Evolutionary conservation across 2,329 filamentous ascomycete species (phyloP), one percentile per base, ranked within the genome.

Genomic region (Periconia macrospinosa): DNA sequence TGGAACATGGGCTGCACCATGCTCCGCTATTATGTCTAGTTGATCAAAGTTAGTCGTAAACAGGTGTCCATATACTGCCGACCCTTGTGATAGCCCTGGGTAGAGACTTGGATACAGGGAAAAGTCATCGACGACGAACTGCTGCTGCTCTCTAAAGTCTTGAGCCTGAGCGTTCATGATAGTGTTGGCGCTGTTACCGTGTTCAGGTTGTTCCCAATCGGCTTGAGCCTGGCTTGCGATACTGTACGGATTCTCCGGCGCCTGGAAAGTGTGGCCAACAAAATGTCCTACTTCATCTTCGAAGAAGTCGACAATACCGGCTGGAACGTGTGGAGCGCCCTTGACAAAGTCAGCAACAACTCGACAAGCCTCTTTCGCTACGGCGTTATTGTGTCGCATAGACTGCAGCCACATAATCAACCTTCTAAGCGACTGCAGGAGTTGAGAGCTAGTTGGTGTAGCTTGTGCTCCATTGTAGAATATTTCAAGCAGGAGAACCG

Each of bases 401-500:
- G 50, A 51, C 6, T 55, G 49, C 2, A 76, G 59, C 71, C 71
- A 75, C 10, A 53, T 43, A 8, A 70, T 53, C 9, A 70, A 60
- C 45, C 69, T 73, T 18, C 64, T 62, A 3, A 68, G 52, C 33
- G 56, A 37, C 33, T 49, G 11, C 61, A 49, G 2, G 50, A 41
- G 6, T 72, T 52, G 33, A 37, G 33, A 3, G 64, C 56, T 10
- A 65, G 58, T 14, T 57, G 57, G 20, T 63, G 52, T 2, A 56
- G 49, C 47, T 68, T 54, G 52, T 72, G 69, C 6, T 54, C 52
- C 6, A 55, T 46, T 2, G 60, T 67, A 66, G 1, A 67, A 68
- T 17, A 76, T 49, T 53, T 75, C 75, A 13, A 73, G 62, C 46
- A 76, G 65, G 15, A 76, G 56, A 15, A 76, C 61, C 1, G 69